Evolutionary conservation across 805 yeast species (phyloP).

Genomic region (Starmerella floricola): DNA sequence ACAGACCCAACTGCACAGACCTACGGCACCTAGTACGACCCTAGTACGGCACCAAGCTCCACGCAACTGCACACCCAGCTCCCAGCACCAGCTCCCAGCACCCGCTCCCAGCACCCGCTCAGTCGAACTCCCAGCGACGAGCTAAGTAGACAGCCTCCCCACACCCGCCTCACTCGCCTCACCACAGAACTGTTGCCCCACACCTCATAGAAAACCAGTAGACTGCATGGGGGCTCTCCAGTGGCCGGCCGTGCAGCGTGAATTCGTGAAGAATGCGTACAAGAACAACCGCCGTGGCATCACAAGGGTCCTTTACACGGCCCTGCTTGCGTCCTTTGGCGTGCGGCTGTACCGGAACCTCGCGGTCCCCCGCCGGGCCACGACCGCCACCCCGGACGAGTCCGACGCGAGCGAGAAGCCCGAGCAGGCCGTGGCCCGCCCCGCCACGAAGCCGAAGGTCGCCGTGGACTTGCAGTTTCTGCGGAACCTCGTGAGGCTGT

Average conservation of each 20-base stretch:
- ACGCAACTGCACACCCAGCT: too few species aligned
- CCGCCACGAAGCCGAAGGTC: constrained; percentile 16
- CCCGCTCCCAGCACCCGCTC: too few species aligned
- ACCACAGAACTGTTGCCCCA: too few species aligned
- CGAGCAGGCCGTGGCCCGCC: constrained; percentile 9
- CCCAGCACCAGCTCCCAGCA: too few species aligned
- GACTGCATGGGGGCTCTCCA: background rate
- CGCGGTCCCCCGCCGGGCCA: background rate
- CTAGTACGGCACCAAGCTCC: too few species aligned
- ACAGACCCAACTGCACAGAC: too few species aligned
- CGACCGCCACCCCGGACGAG: background rate
- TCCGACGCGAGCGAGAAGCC: constrained; percentile 18
- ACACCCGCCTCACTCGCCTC: too few species aligned
- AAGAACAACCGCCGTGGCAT: constrained; percentile 16
- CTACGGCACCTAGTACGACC: too few species aligned
- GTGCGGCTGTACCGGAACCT: constrained; percentile 10
- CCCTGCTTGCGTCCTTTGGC: constrained; percentile 14
- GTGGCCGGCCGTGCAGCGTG: background rate
- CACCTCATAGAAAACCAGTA: too few species aligned
- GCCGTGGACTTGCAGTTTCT: constrained; percentile 28
- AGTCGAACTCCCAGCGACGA: too few species aligned
- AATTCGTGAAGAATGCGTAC: constrained; percentile 4
- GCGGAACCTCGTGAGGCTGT: constrained; percentile 22
- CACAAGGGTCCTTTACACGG: constrained; percentile 18
- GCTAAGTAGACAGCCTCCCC: too few species aligned